These are phyloP conservation scores for Trichoderma sp. DNA, from an alignment of 2,329 filamentous ascomycete genomes.

Conservation along the genomic window DNA sequence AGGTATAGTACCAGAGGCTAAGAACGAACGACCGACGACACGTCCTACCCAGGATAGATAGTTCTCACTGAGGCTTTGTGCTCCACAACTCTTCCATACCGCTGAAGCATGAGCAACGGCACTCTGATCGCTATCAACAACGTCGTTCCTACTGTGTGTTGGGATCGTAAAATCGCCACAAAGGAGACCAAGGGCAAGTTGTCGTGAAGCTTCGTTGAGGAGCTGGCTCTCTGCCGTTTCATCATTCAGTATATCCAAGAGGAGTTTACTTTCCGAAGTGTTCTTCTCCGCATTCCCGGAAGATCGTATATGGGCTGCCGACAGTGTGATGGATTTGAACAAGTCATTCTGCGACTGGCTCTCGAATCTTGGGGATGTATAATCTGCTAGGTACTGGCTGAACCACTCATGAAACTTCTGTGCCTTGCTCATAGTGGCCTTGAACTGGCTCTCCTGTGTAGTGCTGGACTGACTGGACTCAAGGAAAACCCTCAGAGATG, in stretches of 20 bases:
- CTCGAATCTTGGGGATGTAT: conserved; percentile 53
- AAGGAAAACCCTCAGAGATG: conserved; percentile 74
- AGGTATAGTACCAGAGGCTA: conserved; percentile 67
- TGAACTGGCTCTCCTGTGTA: conserved; percentile 80
- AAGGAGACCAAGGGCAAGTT: conserved; percentile 68
- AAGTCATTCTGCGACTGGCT: conserved; percentile 49
- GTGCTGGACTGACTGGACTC: conserved; percentile 72
- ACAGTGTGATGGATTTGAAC: conserved; percentile 65
- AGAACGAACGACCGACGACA: conserved; percentile 80
- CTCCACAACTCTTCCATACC: conserved; percentile 73
- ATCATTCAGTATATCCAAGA: conserved; percentile 78
- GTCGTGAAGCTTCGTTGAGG: conserved; percentile 66
- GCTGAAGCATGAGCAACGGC: conserved; percentile 61
- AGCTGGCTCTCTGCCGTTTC: conserved; percentile 59
- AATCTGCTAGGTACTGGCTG: conserved; percentile 62
- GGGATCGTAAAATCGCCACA: conserved; percentile 69
- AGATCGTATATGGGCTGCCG: conserved; percentile 64
- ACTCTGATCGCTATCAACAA: conserved; percentile 64
- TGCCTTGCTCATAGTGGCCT: conserved; percentile 71
- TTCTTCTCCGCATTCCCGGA: conserved; percentile 67
- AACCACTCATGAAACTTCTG: conserved; percentile 78
- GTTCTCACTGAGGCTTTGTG: conserved; percentile 58
- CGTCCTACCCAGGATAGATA: conserved; percentile 84
- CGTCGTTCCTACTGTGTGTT: conserved; percentile 49
- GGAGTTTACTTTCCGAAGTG: conserved; percentile 73